Evolutionary conservation across 2,329 filamentous ascomycete genomes (phyloP).

Genomic region (Xylaria sp.): DNA sequence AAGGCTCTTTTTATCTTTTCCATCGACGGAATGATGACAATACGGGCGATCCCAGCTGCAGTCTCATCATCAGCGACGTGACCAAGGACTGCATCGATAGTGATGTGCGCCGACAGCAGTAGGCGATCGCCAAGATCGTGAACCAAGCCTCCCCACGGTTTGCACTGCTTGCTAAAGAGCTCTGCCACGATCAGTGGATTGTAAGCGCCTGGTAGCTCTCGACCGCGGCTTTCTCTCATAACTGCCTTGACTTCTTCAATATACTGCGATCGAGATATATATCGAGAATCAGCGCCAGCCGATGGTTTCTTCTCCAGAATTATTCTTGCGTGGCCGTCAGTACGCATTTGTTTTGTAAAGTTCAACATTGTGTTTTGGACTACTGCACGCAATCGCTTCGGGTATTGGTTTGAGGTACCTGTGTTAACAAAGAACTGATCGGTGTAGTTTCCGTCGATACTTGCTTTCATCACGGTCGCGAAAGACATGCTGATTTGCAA

Average conservation of each 20-base stretch:
- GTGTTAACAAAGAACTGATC: conserved; percentile 44
- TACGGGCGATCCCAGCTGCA: conserved; percentile 33
- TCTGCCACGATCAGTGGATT: conserved; percentile 50
- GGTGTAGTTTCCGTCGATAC: conserved; percentile 47
- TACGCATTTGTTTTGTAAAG: conserved; percentile 41
- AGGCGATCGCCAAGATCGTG: conserved; percentile 34
- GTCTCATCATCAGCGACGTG: conserved; percentile 12
- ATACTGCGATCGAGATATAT: conserved; percentile 36
- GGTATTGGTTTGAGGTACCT: conserved; percentile 30
- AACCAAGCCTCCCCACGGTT: conserved; percentile 46
- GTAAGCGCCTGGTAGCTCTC: conserved; percentile 52
- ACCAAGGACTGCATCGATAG: background rate
- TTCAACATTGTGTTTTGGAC: conserved; percentile 41
- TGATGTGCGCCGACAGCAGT: conserved; percentile 36
- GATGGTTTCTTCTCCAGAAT: conserved; percentile 14
- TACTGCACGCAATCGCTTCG: conserved; percentile 43
- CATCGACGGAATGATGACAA: conserved; percentile 39
- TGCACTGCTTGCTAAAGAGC: conserved; percentile 49
- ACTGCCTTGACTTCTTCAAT: conserved; percentile 41
- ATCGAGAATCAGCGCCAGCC: background rate
- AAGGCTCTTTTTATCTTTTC: conserved; percentile 36
- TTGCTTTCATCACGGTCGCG: conserved; percentile 39
- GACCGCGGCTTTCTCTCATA: conserved; percentile 46
- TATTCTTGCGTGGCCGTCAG: conserved; percentile 35
- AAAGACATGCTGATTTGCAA: conserved; percentile 45